Evolutionary conservation across 2,329 filamentous ascomycete species (phyloP), one percentile per base, ranked within the genome.

Genomic region (Fonsecaea multimorphosa): DNA sequence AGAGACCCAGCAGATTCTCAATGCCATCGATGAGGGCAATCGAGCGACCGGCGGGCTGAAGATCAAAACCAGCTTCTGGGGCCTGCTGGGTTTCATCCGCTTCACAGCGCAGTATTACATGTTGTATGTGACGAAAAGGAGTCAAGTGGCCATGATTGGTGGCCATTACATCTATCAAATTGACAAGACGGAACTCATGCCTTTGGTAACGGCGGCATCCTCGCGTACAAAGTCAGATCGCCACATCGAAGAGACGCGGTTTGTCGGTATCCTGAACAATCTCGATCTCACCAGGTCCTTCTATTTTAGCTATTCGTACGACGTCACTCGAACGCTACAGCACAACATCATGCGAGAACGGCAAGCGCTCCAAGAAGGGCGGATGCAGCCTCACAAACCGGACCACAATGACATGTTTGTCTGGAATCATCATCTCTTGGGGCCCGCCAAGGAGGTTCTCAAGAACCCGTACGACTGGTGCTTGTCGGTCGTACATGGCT

Each of bases 301-400:
- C 77, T 99, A 99, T 78, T 99, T 97, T 81, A 97, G 94, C 80
- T 97, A 97, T 76, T 96, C 94, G 0, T 99, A 99, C 79, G 92
- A 99, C 75, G 91, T 98, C 71, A 99, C 95, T 0, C 87, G 89
- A 61, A 96, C 93, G 0, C 81, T 99, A 54, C 95, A 99, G 76
- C 88, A 94, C 74, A 99, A 99, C 73, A 93, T 99, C 67, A 89
- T 89, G 22, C 85, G 88, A 34, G 93, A 97, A 77, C 86, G 95
- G 44, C 83, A 86, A 56, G 87, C 89, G 2, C 79, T 96, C 57
- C 84, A 87, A 32, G 83, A 88, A 66, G 91, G 91, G 0, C 78
- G 84, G 12, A 81, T 86, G 1, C 84, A 86, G 31, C 83, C 85
- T 6, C 82, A 83, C 46, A 82, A 85, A 31, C 84, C 86, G 34